Conservation (phyloP, 768 basidiomycete genomes). For the Mycena vulgaris region DNA sequence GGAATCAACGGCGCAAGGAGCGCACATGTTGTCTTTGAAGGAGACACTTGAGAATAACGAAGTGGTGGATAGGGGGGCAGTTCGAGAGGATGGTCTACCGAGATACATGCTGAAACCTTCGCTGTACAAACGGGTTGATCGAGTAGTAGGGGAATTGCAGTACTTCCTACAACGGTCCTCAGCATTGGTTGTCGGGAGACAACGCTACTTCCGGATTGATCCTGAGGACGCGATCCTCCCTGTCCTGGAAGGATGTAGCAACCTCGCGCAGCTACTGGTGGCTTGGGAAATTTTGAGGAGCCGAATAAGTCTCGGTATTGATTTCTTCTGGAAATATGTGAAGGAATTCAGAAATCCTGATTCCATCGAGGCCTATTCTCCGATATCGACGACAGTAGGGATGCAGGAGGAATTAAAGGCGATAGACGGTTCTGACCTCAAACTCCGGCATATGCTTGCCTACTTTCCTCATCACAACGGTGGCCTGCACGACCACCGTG, state of each 20-base stretch:
- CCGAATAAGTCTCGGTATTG: not conserved
- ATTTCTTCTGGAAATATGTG: not conserved
- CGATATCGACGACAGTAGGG: not conserved
- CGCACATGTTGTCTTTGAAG: not conserved
- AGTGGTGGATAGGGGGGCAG: not conserved
- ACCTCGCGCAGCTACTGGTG: not conserved
- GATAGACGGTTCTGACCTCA: too few relatives aligned
- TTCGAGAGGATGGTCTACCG: not conserved
- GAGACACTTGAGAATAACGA: not conserved
- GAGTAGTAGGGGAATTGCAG: not conserved
- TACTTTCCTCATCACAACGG: constrained; percentile 1
- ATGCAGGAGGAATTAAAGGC: not conserved
- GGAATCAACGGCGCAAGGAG: not conserved
- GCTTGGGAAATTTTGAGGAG: not conserved
- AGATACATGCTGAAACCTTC: not conserved
- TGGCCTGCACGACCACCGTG: not conserved
- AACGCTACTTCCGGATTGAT: not conserved
- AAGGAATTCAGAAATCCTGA: not conserved
- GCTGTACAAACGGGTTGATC: not conserved
- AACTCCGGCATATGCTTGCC: not conserved
- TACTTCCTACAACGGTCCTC: not conserved
- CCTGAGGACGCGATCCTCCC: not conserved
- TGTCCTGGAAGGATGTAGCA: not conserved
- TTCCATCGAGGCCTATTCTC: not conserved
- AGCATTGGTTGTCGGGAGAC: not conserved